Base-by-base conservation (phyloP, 495 filamentous ascomycete species). In the Parachaetomium inaequale region DNA sequence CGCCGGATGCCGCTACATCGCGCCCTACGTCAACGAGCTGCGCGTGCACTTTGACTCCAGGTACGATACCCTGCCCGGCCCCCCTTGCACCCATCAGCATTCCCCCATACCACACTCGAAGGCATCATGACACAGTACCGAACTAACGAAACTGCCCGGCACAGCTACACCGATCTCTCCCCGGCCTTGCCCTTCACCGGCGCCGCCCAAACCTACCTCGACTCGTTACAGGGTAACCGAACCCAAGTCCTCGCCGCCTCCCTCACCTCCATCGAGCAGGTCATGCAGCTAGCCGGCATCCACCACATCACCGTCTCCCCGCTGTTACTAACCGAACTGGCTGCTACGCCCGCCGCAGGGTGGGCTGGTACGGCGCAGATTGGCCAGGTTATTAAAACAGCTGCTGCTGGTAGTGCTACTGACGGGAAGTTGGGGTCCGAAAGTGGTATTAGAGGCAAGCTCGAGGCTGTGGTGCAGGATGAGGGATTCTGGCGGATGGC, bases 1-100 rank as follows among this genome's bases (percentile, higher is more conserved):
- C 29, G 81, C 77, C 4, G 80, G 79, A 23, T 87, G 84, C 62
- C 76, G 76, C 0, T 87, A 87, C 60, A 78, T 87, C 40, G 82
- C 83, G 3, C 84, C 85, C 3, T 88, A 86, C 53, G 81, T 89
- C 52, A 85, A 89, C 55, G 84, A 88, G 53, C 68, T 89, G 23
- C 83, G 81, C 58, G 85, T 85, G 5, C 84, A 87, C 54, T 81
- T 88, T 59, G 79, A 84, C 19, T 55, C 72, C 8, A 76, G 72
- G 79, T 86, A 73, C 57, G 77, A 0, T 73, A 7, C 26, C 17
- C 21, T 34, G 19, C n/a, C 42, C 5, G 3, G 14, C 28, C 19
- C 21, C 19, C n/a, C 10, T 43, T 19, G 2, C 36, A 1, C 4
- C 26, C 25, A 19, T 8, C 28, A 52, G n/a, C n/a, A 21, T 1